Evolutionary conservation across 2,329 filamentous ascomycete species (phyloP), one percentile per base, ranked within the genome.

Genomic region (Scedosporium minutisporum): DNA sequence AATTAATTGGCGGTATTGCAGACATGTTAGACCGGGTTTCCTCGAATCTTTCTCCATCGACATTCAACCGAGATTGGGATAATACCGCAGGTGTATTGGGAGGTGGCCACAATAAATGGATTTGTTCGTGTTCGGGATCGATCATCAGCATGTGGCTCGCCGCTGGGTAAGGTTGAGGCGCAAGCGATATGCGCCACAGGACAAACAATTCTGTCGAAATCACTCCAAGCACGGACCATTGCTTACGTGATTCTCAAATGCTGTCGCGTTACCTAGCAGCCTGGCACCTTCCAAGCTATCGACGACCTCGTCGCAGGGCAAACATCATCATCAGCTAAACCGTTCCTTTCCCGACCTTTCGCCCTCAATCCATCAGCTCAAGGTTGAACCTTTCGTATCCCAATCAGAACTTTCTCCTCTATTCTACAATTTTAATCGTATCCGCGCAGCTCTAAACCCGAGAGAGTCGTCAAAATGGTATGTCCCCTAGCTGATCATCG

Each of bases 241-340:
- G 60, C 60, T 62, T 62, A 62, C 21, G 33, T 62, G 27, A 62
- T 18, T 33, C 2, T 21, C 3, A n/a, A 2, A 14, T 27, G 60
- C 33, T 53, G 60, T 62, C 60, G 60, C 60, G 60, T 62, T 44
- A 38, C 51, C 51, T 25, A 57, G 60, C 51, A 62, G 60, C 60
- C 60, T 62, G 51, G 51, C 25, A 42, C 51, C 60, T 57, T 16
- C 33, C 23, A 51, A 55, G 42, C 53, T 62, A 42, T 33, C 25
- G 38, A 57, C 21, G 27, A 44, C 44, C 14, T 7, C 10, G 27
- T 44, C 57, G 57, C 60, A 61, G 48, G n/a, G 18, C 27, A 21
- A 38, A 62, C 60, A 38, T 23, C 33, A 62, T 57, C 60, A 38
- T 57, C 48, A 61, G 42, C 60, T 48, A 14, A 46, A 57, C 7